Conservation (phyloP, 2,329 filamentous ascomycete species). For the Ceratocystis huliohia region DNA sequence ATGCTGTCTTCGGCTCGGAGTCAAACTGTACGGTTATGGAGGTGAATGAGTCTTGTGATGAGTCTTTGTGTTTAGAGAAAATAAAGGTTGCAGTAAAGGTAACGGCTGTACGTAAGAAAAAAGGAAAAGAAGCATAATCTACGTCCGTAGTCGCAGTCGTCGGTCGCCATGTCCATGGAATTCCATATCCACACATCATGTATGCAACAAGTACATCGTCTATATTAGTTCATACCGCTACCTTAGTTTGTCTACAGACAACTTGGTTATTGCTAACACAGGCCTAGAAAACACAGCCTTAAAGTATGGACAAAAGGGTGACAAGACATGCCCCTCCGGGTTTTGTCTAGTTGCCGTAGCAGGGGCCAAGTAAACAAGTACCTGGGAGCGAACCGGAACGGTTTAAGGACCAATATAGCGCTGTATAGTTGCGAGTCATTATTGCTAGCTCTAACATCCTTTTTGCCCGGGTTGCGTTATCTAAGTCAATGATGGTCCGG, state of each 20-base stretch:
- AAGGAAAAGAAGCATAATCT: not conserved
- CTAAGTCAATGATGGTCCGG: not conserved
- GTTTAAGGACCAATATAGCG: not conserved
- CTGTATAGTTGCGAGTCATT: not conserved
- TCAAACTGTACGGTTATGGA: not conserved
- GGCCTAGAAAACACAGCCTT: not conserved
- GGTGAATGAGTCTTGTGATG: slow-evolving; percentile 5
- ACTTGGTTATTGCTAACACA: not conserved
- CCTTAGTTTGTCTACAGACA: too few species aligned
- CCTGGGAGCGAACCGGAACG: not conserved
- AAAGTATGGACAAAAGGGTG: too few species aligned
- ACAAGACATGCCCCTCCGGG: not conserved
- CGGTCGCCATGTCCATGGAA: not conserved
- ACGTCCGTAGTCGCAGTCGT: not conserved
- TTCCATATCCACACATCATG: not conserved
- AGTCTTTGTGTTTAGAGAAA: not conserved
- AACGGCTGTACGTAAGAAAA: not conserved
- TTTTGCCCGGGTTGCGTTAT: not conserved
- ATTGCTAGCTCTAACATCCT: not conserved
- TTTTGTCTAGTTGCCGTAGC: not conserved
- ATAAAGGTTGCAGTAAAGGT: not conserved
- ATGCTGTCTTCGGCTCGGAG: not conserved
- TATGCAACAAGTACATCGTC: not conserved
- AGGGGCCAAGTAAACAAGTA: not conserved
- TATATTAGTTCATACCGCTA: too few species aligned